A percentile compares a stretch with the other conserved stretches of the same genome.
Evolutionary conservation across 345 rosid genomes (phyloP).

Genomic region (Dipteronia dyeriana): DNA sequence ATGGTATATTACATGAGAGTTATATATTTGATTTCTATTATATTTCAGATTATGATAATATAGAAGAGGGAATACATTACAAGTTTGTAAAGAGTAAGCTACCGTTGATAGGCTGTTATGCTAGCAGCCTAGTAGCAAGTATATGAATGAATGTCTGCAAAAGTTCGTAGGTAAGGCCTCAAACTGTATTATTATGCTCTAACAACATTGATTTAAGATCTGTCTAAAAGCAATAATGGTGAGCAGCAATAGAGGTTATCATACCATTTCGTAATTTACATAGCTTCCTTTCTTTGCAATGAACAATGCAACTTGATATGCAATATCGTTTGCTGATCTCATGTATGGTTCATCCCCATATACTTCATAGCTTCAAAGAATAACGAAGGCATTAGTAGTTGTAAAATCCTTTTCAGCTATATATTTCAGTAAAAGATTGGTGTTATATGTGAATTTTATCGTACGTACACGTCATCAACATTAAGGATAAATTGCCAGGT

Average conservation of each 20-base stretch:
- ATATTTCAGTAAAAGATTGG: neutral
- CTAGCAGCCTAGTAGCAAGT: no score
- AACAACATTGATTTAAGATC: neutral
- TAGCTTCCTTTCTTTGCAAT: slow-evolving; percentile 70
- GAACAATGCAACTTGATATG: slow-evolving; percentile 67
- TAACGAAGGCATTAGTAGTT: neutral
- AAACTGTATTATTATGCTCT: neutral
- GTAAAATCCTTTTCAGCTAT: neutral
- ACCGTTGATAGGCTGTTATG: neutral
- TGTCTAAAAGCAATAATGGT: neutral
- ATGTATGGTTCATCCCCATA: slow-evolving; percentile 54
- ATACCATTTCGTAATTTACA: slow-evolving; percentile 85
- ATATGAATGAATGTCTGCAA: no score
- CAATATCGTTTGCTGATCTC: slow-evolving; percentile 65
- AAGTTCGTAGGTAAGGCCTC: neutral
- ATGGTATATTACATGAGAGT: no score
- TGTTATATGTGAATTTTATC: no score
- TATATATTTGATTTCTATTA: neutral
- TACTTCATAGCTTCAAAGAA: slow-evolving; percentile 43
- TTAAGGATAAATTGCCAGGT: no score
- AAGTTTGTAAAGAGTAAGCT: neutral
- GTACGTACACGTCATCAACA: no score
- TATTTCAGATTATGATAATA: neutral
- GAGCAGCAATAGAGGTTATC: neutral
- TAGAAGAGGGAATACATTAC: neutral